Conservation (phyloP, 306 rosid genomes). For the Hylodesmum podocarpum region DNA sequence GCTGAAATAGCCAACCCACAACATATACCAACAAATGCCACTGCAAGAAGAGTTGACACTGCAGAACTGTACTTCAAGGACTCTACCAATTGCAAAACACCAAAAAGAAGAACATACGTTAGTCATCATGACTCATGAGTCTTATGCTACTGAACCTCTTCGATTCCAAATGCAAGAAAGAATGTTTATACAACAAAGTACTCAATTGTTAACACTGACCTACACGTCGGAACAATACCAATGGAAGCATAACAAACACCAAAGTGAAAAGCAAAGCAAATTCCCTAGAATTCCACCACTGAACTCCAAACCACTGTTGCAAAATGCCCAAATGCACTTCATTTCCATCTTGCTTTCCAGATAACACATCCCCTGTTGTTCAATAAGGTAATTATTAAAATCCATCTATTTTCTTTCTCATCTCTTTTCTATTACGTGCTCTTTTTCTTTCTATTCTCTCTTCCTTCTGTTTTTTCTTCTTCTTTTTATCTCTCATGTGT, state of each 20-base stretch:
- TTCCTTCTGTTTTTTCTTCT: not conserved
- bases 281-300: constrained; percentile 93
- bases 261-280: constrained; percentile 57
- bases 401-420: not conserved
- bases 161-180: constrained; percentile 15
- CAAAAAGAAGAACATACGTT: not conserved
- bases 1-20: constrained; percentile 69
- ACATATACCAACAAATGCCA: constrained; percentile 83
- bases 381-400: not conserved
- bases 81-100: constrained; percentile 41
- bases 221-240: constrained; percentile 68
- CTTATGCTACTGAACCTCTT: not conserved
- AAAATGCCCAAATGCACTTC: constrained; percentile 75
- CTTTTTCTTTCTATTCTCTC: not conserved
- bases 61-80: constrained; percentile 83
- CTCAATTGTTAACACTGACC: constrained; percentile 50
- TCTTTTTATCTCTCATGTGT: not conserved
- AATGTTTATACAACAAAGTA: not conserved
- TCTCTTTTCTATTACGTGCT: not conserved
- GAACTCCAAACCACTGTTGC: constrained; percentile 94
- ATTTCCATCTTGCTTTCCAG: constrained; percentile 56
- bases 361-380: constrained; percentile 74
- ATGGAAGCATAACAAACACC: constrained; percentile 65
- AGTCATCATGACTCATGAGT: constrained; percentile 2
- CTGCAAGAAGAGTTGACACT: constrained; percentile 73